Base-by-base conservation (phyloP, 257 asterid species). In the Solanum okadae region DNA sequence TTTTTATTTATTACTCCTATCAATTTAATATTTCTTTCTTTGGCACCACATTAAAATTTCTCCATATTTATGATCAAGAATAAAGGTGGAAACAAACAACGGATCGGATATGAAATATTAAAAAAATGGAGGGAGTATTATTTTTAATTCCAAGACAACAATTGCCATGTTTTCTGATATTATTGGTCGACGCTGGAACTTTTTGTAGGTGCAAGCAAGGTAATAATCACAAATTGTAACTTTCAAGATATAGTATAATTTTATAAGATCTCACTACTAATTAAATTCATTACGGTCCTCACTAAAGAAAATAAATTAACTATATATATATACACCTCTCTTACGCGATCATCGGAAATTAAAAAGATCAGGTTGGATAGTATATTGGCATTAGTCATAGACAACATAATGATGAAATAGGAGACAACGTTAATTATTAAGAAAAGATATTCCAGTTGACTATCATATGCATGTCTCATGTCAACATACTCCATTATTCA, bases 401-500 rank as follows among this genome's bases (percentile, higher is more conserved):
- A 59, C 44, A 35, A 70, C 29, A 81, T 25, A 84, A 59, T 75
- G 76, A 44, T 85, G 56, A 86, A 68, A 89, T 35, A 78, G 78
- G 84, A 68, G 85, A 79, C 90, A 67, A n/a, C 49, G 63, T 86
- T 65, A 77, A 61, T 65, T n/a, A 86, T 77, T 38, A 44, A 46
- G 33, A n/a, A 71, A 82, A 73, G 82, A 89, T 87, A 56, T 72
- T 37, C 25, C 70, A 76, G 91, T 87, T 87, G 81, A 86, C 78
- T n/a, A 29, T 20, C 46, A 73, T 7, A 16, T 22, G 56, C 56
- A 46, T 46, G 18, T 44, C 70, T 31, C 37, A 18, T 72, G 79
- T 34, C 46, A 73, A 73, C 16, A 73, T 73, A 73, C 81, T 73
- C 14, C 44, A 72, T 72, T 72, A 72, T 33, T 33, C 25, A 33